Evolutionary conservation across 1,284 basidiomycete species (phyloP).

Genomic region (Coriolopsis trogii): DNA sequence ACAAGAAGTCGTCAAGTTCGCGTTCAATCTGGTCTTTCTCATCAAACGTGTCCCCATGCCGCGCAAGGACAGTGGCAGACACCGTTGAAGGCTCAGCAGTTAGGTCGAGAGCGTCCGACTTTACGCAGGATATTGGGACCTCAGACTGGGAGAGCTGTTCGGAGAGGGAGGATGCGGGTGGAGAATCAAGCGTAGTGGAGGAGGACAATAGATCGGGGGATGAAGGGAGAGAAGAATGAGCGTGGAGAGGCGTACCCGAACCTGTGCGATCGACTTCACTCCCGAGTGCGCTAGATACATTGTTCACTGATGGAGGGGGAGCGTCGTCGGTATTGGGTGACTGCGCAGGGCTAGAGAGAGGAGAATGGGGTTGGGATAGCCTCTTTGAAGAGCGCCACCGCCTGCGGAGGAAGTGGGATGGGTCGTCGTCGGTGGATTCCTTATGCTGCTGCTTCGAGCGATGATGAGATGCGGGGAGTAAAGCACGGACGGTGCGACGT

Average conservation of each 20-base stretch:
- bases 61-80: too few species aligned
- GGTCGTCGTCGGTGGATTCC: constrained; percentile 11
- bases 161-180: too few species aligned
- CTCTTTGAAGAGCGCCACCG: constrained; percentile 45
- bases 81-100: neutral
- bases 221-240: constrained; percentile 1
- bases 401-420: constrained; percentile 33
- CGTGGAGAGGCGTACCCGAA: neutral
- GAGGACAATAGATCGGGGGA: too few species aligned
- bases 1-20: constrained; percentile 22
- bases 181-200: too few species aligned
- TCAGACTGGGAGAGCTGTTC: too few species aligned
- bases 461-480: constrained; percentile 22
- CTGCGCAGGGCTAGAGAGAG: constrained; percentile 7
- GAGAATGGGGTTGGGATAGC: constrained; percentile 31
- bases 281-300: too few species aligned
- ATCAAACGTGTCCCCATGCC: neutral
- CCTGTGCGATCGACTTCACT: too few species aligned
- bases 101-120: constrained; percentile 8
- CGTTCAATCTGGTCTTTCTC: constrained; percentile 19
- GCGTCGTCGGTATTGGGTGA: constrained; percentile 12
- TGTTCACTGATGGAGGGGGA: neutral
- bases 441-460: constrained; percentile 16
- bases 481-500: constrained; percentile 27
- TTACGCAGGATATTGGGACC: too few species aligned